phyloP scores from a whole-genome alignment of 106 monocot genomes.

The Allium sativum region DNA sequence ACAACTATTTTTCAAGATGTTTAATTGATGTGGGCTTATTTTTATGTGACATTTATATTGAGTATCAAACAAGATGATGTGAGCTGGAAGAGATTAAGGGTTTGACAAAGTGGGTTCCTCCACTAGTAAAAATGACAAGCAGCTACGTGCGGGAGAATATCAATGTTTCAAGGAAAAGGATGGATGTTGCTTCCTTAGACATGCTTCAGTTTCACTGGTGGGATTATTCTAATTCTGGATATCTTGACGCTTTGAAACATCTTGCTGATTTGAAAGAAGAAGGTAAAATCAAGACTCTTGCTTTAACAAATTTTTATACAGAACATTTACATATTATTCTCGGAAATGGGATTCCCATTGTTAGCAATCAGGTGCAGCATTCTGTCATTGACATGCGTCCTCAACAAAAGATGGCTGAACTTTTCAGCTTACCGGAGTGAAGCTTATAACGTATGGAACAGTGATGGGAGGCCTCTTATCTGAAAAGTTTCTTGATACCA shows the following conservation, averaged over 20 bases:
- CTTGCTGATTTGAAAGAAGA: constrained; percentile 77
- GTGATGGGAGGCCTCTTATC: constrained; percentile 98
- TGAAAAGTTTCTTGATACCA: constrained; percentile 90
- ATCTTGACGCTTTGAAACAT: constrained; percentile 95
- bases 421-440: constrained; percentile 70
- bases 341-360: constrained; percentile 60
- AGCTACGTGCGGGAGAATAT: constrained; percentile 70
- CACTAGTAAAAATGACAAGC: constrained; percentile 92
- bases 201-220: constrained; percentile 99
- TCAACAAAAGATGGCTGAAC: constrained; percentile 82
- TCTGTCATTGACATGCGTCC: constrained; percentile 95
- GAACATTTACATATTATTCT: constrained; percentile 51
- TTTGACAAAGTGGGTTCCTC: constrained; percentile 95
- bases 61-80: too few relatives aligned
- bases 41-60: too few relatives aligned
- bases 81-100: too few relatives aligned
- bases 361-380: constrained; percentile 99
- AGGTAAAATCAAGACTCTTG: constrained; percentile 81
- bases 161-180: constrained; percentile 73
- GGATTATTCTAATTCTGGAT: constrained; percentile 90
- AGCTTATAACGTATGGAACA: constrained; percentile 98
- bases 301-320: constrained; percentile 73
- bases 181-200: constrained; percentile 85
- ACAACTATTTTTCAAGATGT: too few relatives aligned
- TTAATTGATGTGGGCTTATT: too few relatives aligned